Evolutionary conservation across 345 rosid genomes (phyloP), one percentile per base, ranked within the genome.

Genomic region (Conringia planisiliqua): DNA sequence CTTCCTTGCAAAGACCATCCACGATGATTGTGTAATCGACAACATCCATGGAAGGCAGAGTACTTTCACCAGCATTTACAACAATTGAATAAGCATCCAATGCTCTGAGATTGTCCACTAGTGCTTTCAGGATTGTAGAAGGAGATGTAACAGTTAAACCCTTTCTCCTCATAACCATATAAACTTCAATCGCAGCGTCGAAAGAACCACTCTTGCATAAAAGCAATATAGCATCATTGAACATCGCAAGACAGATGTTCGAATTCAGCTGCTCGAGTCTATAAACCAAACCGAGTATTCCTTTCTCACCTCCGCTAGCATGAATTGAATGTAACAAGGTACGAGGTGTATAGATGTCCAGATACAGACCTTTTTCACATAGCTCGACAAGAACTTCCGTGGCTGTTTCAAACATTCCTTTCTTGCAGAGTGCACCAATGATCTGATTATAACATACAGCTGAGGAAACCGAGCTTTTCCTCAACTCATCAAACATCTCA

Each of bases 1-100:
- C 92, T 76, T 67, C 88, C 77, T 89, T 90, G 85, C 91, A 89
- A 43, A 94, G 93, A 70, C 89, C 86, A 82, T 82, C 72, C 32
- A 91, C 52, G 44, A 91, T 74, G 46, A 85, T 70, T 0, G 96
- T 69, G 81, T 83, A 89, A 80, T 86, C 89, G 44, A 85, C 77
- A 59, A 88, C 82, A 85, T 85, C 88, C 88, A 91, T 64, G 42
- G 20, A 75, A 40, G 83, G 80, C 32, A 88, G 57, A 24, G 44
- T 52, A 70, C 22, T 66, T 72, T 81, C 82, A 52, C 54, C 79
- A 52, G 86, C 81, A 71, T 70, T 80, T 30, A 70, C 68, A 65
- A 90, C 68, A 66, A 91, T 85, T 71, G 75, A 72, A 85, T 90
- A 84, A 42, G 87, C 95, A 83, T 84, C 88, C 66, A 87, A 71